phyloP scores from a whole-genome alignment of 2,329 filamentous ascomycete species.

The Atkinsonella hypoxylon region DNA sequence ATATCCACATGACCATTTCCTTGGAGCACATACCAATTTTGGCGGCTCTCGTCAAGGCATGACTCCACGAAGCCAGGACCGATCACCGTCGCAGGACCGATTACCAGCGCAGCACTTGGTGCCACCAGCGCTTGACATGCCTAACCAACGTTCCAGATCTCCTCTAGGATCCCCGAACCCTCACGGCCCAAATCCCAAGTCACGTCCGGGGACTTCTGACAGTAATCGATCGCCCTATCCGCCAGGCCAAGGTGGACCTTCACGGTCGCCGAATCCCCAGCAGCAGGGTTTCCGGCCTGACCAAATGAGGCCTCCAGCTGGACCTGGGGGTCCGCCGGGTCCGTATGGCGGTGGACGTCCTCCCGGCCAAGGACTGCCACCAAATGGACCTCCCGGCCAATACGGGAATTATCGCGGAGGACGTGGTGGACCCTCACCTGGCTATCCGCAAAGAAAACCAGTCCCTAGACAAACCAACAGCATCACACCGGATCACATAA shows the following conservation, averaged over 20 bases:
- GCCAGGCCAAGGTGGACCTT: conserved; percentile 12
- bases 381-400: conserved; percentile 9
- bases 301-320: conserved; percentile 7
- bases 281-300: conserved; percentile 17
- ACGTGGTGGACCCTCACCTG: conserved; percentile 14
- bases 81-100: conserved; percentile 20
- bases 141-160: conserved; percentile 31
- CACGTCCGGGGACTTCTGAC: conserved; percentile 20
- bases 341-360: conserved; percentile 13
- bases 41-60: conserved; percentile 42
- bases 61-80: conserved; percentile 25
- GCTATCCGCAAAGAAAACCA: conserved; percentile 17
- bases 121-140: conserved; percentile 28
- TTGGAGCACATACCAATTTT: conserved; percentile 42
- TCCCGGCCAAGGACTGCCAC: conserved; percentile 8
- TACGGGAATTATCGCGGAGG: conserved; percentile 10
- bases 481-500: conserved; percentile 25
- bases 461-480: conserved; percentile 16
- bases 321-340: conserved; percentile 11
- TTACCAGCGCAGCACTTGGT: conserved; percentile 24
- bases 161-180: conserved; percentile 26
- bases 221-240: conserved; percentile 20
- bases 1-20: conserved; percentile 36
- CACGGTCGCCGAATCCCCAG: conserved; percentile 18
- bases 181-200: conserved; percentile 20